Percentiles rank a stretch among this genome's conserved stretches.
phyloP scores from a whole-genome alignment of 192 early-diverging fungal species.

The Geosiphon pyriformis region DNA sequence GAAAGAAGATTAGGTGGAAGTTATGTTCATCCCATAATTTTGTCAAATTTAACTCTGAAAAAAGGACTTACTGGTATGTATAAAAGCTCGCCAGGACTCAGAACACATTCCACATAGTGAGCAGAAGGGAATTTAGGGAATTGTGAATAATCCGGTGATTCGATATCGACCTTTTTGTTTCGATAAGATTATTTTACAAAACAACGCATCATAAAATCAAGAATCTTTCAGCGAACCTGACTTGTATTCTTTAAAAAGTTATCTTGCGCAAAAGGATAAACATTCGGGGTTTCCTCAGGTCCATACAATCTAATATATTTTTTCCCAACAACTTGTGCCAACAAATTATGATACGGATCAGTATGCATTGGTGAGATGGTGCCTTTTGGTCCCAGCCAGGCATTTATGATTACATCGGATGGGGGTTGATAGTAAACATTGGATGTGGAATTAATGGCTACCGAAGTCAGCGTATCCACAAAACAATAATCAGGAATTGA shows the following conservation, averaged over 20 bases:
- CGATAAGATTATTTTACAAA: not conserved
- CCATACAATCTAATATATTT: slow-evolving; percentile 74
- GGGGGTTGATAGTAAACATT: slow-evolving; percentile 23
- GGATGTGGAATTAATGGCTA: not conserved
- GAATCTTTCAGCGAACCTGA: slow-evolving; percentile 35
- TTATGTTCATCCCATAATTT: not conserved
- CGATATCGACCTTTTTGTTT: slow-evolving; percentile 56
- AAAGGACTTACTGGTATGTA: slow-evolving; percentile 73
- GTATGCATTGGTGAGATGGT: slow-evolving; percentile 85
- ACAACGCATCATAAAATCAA: not conserved
- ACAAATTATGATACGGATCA: slow-evolving; percentile 75
- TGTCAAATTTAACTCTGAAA: too few relatives aligned
- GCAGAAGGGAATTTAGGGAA: slow-evolving; percentile 57
- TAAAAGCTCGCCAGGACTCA: slow-evolving; percentile 72
- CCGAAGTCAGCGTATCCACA: slow-evolving; percentile 32
- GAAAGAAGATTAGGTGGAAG: slow-evolving; percentile 17
- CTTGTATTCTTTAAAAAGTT: slow-evolving; percentile 68
- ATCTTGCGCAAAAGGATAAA: slow-evolving; percentile 57
- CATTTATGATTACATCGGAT: slow-evolving; percentile 50
- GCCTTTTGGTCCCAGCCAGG: slow-evolving; percentile 78
- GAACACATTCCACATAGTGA: slow-evolving; percentile 59
- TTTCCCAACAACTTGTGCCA: slow-evolving; percentile 77
- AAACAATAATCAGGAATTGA: slow-evolving; percentile 75
- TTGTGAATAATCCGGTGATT: slow-evolving; percentile 45
- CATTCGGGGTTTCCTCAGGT: slow-evolving; percentile 48